These are phyloP conservation scores for Thermomucor indicae-seudaticae DNA, from an alignment of 371 early-diverging fungal species.

Conservation along the genomic window DNA sequence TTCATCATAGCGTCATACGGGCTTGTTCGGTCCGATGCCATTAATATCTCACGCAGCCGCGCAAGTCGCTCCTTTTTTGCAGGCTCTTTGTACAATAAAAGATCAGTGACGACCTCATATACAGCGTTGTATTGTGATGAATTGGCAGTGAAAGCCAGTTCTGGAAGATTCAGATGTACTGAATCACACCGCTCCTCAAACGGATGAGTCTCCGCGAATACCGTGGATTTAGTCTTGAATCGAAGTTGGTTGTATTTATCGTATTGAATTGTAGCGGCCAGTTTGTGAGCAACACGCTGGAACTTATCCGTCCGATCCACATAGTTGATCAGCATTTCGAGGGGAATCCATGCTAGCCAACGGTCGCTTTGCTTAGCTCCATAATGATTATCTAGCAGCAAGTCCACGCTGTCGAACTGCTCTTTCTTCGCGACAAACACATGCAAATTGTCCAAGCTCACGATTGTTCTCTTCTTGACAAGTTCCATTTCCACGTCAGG, in stretches of 20 bases:
- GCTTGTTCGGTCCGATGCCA: constrained; percentile 64
- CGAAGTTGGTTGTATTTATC: constrained; percentile 82
- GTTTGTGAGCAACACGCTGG: constrained; percentile 69
- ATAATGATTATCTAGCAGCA: constrained; percentile 45
- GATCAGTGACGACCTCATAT: constrained; percentile 69
- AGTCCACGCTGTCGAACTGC: constrained; percentile 56
- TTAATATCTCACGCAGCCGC: constrained; percentile 67
- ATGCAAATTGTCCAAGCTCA: constrained; percentile 77
- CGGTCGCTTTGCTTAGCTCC: constrained; percentile 47
- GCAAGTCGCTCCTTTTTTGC: constrained; percentile 66
- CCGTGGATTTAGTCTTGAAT: constrained; percentile 27
- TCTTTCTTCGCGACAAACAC: constrained; percentile 70
- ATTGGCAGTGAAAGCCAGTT: constrained; percentile 62
- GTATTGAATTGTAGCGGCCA: constrained; percentile 69
- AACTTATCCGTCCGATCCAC: constrained; percentile 53
- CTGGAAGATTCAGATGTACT: constrained; percentile 63
- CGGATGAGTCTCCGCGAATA: constrained; percentile 28
- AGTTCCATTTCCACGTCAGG: constrained; percentile 49
- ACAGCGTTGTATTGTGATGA: constrained; percentile 72
- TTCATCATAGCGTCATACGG: constrained; percentile 51
- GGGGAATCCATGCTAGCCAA: constrained; percentile 86
- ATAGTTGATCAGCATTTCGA: constrained; percentile 73
- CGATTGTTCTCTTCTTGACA: constrained; percentile 68
- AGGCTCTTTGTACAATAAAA: constrained; percentile 82
- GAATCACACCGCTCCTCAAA: constrained; percentile 58